Base-by-base conservation (phyloP, 805 yeast genomes). In the Hanseniaspora taiwanica region DNA sequence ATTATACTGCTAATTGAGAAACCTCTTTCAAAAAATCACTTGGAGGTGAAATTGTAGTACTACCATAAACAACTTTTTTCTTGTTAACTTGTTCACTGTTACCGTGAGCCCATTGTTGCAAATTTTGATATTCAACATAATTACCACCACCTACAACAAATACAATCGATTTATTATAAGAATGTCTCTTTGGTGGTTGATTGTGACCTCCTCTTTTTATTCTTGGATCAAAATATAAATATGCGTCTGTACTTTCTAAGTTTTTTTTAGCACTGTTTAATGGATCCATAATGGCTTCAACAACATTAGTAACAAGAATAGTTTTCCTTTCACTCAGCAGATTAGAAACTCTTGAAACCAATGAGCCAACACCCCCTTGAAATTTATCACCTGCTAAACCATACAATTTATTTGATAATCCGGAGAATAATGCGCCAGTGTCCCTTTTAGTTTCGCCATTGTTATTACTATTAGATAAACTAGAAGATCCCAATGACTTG, bases 121-220 rank as follows among this genome's bases (percentile, higher is more conserved):
- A 70, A 54, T 89, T 89, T 44, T 87, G 93, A 56, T 89, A 91
- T 63, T 91, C 99, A 46, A 83, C 64, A 56, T 86, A 91, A 59
- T 84, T 87, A 37, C 97, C 97, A 27, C 98, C 98, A 20, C 98
- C 99, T 42, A 91, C 87, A 39, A 87, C 84, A 58, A 91, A 91
- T 17, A 91, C 94, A 38, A 84, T 64, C 1, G 93, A 76, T 48
- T 85, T 91, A 44, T 76, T 76, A 58, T 83, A 85, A 9, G 78
- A 65, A 48, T 79, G 82, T 54, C 94, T 75, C 58, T 76, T 81
- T 29, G 96, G 96, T 27, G 87, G 89, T 50, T 81, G 77, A 3
- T 94, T 77, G 51, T 81, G 87, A 6, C 93, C 80, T 3, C 97
- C 97, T 48, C 97, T 72, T 2, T 84, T 78, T 36, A 72, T 63